phyloP scores from a whole-genome alignment of 768 basidiomycete species.

The Chalciporus chontae region DNA sequence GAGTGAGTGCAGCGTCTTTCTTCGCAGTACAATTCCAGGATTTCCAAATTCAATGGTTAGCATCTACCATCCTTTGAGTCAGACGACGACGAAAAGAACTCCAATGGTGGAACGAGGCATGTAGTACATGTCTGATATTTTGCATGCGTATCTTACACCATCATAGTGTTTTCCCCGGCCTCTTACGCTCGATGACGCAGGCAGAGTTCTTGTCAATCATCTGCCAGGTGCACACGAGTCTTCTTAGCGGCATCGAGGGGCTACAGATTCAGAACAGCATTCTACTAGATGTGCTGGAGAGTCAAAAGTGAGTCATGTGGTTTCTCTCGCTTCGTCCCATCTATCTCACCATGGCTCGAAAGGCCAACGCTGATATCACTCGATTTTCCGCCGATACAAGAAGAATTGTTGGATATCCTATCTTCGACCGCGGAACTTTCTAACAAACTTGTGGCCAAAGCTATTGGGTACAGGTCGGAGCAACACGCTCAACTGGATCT shows the following conservation, averaged over 20 bases:
- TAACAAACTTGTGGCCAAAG: constrained; percentile 75
- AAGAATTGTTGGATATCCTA: constrained; percentile 74
- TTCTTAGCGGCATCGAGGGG: constrained; percentile 65
- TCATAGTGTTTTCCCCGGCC: constrained; percentile 41
- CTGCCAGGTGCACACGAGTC: constrained; percentile 53
- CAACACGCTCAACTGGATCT: constrained; percentile 73
- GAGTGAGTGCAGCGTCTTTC: constrained; percentile 42
- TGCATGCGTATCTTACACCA: constrained; percentile 1
- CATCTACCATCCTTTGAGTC: constrained; percentile 56
- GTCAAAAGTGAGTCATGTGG: constrained; percentile 36
- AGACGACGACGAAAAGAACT: constrained; percentile 46
- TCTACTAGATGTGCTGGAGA: constrained; percentile 56
- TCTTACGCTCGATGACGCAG: constrained; percentile 66
- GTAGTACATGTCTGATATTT: constrained; percentile 2
- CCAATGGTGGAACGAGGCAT: constrained; percentile 30
- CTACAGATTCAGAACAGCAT: constrained; percentile 58
- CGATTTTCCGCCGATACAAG: constrained; percentile 46
- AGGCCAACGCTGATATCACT: constrained; percentile 40
- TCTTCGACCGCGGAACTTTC: constrained; percentile 81
- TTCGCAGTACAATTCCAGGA: background rate
- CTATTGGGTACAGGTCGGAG: constrained; percentile 74
- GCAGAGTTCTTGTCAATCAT: constrained; percentile 63
- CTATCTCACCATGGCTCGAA: constrained; percentile 1
- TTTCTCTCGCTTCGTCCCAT: background rate
- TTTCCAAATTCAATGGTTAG: constrained; percentile 31